Evolutionary conservation across 305 asterid species (phyloP).

Genomic region (Caryopteris hybrid): DNA sequence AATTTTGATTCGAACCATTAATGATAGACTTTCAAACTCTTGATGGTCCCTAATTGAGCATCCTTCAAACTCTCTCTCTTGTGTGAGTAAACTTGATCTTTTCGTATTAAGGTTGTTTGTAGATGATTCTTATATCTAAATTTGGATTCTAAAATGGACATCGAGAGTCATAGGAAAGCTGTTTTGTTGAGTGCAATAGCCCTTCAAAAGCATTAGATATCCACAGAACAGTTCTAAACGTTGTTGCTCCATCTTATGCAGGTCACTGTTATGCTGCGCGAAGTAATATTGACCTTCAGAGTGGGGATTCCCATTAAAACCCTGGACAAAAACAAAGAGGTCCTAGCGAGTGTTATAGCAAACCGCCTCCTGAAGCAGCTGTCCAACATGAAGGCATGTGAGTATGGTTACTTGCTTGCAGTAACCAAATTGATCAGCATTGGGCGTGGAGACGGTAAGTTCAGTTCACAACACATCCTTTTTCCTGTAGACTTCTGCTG

Average conservation of each 20-base stretch:
- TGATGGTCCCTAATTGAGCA: neutral
- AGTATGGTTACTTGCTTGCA: conserved; percentile 55
- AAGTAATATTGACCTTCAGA: conserved; percentile 14
- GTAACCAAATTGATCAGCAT: conserved; percentile 61
- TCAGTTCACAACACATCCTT: conserved; percentile 16
- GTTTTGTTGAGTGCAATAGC: too few relatives aligned
- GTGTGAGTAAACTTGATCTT: neutral
- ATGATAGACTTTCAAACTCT: neutral
- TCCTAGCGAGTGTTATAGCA: conserved; percentile 34
- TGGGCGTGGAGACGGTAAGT: conserved; percentile 33
- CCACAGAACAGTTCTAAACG: neutral
- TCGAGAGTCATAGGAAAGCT: too few relatives aligned
- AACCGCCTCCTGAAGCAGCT: conserved; percentile 38
- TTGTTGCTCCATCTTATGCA: conserved; percentile 14
- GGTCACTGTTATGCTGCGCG: conserved; percentile 42
- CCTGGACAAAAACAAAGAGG: conserved; percentile 24
- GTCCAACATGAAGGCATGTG: conserved; percentile 28
- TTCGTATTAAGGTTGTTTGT: neutral
- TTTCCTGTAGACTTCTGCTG: conserved; percentile 50
- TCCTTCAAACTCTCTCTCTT: neutral
- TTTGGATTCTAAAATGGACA: neutral
- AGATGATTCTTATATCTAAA: neutral
- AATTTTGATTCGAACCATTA: neutral
- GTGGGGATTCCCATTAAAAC: conserved; percentile 40
- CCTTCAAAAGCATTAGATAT: neutral